Conservation (phyloP, 108 stramenopile species). For the Cyclotella baltica region DNA sequence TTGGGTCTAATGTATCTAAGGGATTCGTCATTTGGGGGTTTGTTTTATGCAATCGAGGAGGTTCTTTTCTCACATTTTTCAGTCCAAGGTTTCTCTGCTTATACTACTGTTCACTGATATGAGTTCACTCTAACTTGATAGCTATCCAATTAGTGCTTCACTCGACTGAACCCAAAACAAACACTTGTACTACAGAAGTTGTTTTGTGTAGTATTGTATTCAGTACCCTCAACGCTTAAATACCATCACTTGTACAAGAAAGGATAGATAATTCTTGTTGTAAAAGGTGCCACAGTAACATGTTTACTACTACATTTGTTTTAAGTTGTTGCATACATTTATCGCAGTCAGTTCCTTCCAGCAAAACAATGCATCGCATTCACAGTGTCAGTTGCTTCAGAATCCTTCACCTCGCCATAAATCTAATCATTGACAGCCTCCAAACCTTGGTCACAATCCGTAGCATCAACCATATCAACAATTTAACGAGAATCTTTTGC, state of each 20-base stretch:
- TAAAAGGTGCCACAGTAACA: constrained; percentile 68
- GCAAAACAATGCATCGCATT: constrained; percentile 81
- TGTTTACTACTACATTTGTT: constrained; percentile 74
- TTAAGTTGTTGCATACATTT: constrained; percentile 10
- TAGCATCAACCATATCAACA: constrained; percentile 87
- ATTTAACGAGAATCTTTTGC: constrained; percentile 86
- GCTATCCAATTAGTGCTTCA: too few species aligned
- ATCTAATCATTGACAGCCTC: constrained; percentile 61
- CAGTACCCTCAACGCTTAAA: constrained; percentile 39
- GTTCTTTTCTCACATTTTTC: too few species aligned
- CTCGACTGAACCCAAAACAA: too few species aligned
- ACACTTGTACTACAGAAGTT: too few species aligned
- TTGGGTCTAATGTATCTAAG: too few species aligned
- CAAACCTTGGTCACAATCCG: constrained; percentile 58
- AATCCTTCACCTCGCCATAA: constrained; percentile 15
- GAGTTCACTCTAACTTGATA: too few species aligned
- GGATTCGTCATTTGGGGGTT: too few species aligned
- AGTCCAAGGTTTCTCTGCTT: too few species aligned
- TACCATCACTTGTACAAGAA: constrained; percentile 15
- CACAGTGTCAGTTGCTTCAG: constrained; percentile 28
- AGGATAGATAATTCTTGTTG: constrained; percentile 56
- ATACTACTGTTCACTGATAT: too few species aligned
- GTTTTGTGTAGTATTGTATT: too few species aligned
- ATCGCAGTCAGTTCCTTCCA: constrained; percentile 18
- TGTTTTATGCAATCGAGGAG: too few species aligned